phyloP scores from a whole-genome alignment of 2,329 filamentous ascomycete genomes.

The Ilyonectria sp. region DNA sequence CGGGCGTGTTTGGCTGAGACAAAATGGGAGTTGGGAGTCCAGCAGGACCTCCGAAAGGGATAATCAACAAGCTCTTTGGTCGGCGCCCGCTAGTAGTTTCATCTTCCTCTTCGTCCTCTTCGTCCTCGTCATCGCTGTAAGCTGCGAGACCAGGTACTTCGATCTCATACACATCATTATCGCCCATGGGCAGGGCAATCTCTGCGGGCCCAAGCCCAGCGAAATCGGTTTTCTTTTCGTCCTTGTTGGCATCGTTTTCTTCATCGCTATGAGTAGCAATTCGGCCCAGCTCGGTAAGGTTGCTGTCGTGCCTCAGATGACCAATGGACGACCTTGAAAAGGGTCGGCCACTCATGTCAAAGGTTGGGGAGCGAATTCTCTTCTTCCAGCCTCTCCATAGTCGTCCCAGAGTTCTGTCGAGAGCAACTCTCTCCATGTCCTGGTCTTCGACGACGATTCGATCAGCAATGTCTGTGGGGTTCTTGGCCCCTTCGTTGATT shows the following conservation, averaged over 20 bases:
- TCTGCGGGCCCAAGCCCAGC: constrained; percentile 54
- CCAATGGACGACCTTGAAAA: constrained; percentile 63
- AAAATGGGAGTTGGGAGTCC: constrained; percentile 52
- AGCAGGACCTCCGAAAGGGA: constrained; percentile 40
- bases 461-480: constrained; percentile 68
- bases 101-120: constrained; percentile 57
- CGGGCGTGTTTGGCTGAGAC: constrained; percentile 55
- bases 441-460: constrained; percentile 88
- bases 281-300: constrained; percentile 51
- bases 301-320: constrained; percentile 53
- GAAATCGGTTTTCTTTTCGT: constrained; percentile 31
- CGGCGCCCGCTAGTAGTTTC: constrained; percentile 49
- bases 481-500: constrained; percentile 66
- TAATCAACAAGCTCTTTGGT: constrained; percentile 61
- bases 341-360: constrained; percentile 63
- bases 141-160: constrained; percentile 79
- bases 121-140: constrained; percentile 75
- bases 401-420: constrained; percentile 89
- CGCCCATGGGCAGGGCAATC: constrained; percentile 78
- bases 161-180: constrained; percentile 83
- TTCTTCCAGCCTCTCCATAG: constrained; percentile 98
- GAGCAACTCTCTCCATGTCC: constrained; percentile 93
- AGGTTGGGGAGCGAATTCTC: constrained; percentile 74
- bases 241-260: constrained; percentile 37
- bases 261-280: constrained; percentile 50